Conservation (phyloP, 441 rosid genomes). For the Pelargonium citronellum region DNA sequence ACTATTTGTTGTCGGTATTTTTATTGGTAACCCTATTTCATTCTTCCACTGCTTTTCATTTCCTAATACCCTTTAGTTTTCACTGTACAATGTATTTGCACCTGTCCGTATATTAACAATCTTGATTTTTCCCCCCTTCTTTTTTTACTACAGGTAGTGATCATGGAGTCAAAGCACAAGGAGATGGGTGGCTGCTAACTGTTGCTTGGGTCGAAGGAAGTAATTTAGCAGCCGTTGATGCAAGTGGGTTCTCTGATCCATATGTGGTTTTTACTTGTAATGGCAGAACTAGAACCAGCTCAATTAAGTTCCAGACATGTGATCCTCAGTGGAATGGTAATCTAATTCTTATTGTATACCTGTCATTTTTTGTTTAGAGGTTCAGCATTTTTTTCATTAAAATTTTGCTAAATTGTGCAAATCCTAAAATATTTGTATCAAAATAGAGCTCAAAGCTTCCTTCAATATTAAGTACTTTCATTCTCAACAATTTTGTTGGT, state of each 20-base stretch:
- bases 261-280: conserved; percentile 86
- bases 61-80: not conserved
- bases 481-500: conserved; percentile 13
- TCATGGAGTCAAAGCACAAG: conserved; percentile 94
- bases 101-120: not conserved
- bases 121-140: not conserved
- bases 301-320: conserved; percentile 87
- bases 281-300: conserved; percentile 85
- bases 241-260: conserved; percentile 86
- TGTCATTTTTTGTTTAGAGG: conserved; percentile 7
- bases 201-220: conserved; percentile 85
- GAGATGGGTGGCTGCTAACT: conserved; percentile 93
- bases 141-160: conserved; percentile 50
- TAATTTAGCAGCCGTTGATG: conserved; percentile 79
- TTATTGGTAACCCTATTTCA: not conserved
- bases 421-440: conserved; percentile 9
- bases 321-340: conserved; percentile 93
- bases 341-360: conserved; percentile 18
- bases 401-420: not conserved
- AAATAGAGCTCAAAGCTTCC: not conserved
- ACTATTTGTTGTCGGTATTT: not conserved
- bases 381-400: not conserved
- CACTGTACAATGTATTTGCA: not conserved
- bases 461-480: not conserved
- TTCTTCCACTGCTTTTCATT: not conserved